Percentiles rank a stretch among this genome's conserved stretches.
These are phyloP conservation scores for Talaromyces sp. DNA, from an alignment of 2,329 filamentous ascomycete species.

Conservation along the genomic window DNA sequence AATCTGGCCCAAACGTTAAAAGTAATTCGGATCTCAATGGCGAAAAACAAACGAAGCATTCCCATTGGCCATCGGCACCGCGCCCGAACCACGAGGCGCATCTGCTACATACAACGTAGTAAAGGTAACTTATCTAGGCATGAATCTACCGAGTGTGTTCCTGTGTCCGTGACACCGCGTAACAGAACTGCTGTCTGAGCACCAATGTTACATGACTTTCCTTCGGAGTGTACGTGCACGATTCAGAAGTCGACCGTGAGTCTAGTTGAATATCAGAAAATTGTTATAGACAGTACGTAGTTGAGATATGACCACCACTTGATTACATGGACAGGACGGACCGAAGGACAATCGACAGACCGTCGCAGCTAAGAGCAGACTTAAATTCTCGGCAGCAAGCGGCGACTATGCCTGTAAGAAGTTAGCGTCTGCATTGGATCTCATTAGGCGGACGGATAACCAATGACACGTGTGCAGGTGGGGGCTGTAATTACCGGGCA, in stretches of 20 bases:
- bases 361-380: neutral
- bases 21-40: conserved; percentile 3
- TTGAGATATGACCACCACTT: neutral
- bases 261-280: too few species aligned
- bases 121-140: neutral
- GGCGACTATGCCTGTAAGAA: conserved; percentile 9
- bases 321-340: neutral
- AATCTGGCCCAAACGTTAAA: conserved; percentile 1
- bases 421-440: neutral
- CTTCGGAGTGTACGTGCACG: neutral
- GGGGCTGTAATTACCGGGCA: neutral
- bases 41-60: conserved; percentile 5
- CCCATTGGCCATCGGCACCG: conserved; percentile 3
- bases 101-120: neutral
- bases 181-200: neutral
- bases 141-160: neutral
- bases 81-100: conserved; percentile 7
- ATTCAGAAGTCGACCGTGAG: neutral
- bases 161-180: neutral
- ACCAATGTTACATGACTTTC: neutral
- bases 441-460: conserved; percentile 4
- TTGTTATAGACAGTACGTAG: too few species aligned
- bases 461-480: neutral
- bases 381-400: conserved; percentile 1
- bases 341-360: neutral